These are phyloP conservation scores for Neurospora sp. DNA, from an alignment of 495 filamentous ascomycete species.

Conservation along the genomic window DNA sequence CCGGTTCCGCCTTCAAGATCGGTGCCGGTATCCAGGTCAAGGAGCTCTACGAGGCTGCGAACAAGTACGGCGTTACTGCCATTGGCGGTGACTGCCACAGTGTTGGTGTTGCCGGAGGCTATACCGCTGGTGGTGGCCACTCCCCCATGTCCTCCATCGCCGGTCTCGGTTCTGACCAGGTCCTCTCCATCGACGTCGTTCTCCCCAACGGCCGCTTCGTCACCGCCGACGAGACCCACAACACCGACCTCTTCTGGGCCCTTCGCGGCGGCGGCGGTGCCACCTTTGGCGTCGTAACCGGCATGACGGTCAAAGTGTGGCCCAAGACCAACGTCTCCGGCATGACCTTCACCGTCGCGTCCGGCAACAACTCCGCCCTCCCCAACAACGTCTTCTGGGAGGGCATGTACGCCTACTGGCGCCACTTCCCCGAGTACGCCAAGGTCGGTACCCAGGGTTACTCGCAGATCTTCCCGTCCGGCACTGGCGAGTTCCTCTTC, in stretches of 20 bases:
- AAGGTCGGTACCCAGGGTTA: conserved; percentile 42
- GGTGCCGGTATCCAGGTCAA: conserved; percentile 47
- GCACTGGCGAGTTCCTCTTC: conserved; percentile 6
- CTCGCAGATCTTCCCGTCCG: conserved; percentile 18
- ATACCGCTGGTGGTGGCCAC: conserved; percentile 34
- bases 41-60: conserved; percentile 40
- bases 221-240: conserved; percentile 34
- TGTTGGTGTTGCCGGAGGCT: conserved; percentile 33
- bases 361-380: conserved; percentile 24
- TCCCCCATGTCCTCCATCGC: conserved; percentile 28
- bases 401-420: conserved; percentile 38
- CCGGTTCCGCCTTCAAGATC: conserved; percentile 43
- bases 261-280: conserved; percentile 26
- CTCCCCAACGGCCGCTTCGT: conserved; percentile 42
- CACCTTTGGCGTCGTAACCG: conserved; percentile 43
- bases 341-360: conserved; percentile 24
- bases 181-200: conserved; percentile 36
- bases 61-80: conserved; percentile 36
- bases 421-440: conserved; percentile 30
- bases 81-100: conserved; percentile 39
- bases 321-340: conserved; percentile 31
- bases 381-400: conserved; percentile 38
- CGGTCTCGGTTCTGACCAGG: conserved; percentile 40
- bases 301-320: conserved; percentile 36
- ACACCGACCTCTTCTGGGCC: conserved; percentile 43